phyloP scores from a whole-genome alignment of 306 rosid species.

The Prunus mongolica region DNA sequence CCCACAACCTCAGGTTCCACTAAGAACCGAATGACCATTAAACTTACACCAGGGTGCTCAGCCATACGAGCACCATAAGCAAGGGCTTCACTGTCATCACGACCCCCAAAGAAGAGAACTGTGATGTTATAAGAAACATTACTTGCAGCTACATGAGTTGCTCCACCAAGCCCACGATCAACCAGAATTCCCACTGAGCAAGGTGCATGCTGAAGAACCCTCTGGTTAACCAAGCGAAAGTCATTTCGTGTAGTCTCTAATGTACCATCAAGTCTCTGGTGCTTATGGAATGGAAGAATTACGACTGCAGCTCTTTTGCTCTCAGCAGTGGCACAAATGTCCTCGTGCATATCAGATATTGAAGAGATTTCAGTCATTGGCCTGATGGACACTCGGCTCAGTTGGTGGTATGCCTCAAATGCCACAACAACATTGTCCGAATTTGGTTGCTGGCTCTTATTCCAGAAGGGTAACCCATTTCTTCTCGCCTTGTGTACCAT shows the following conservation, averaged over 20 bases:
- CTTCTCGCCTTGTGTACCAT: conserved; percentile 78
- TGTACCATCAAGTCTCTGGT: conserved; percentile 69
- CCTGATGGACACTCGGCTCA: conserved; percentile 60
- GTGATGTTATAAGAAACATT: conserved; percentile 53
- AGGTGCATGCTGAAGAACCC: conserved; percentile 65
- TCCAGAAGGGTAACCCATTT: conserved; percentile 84
- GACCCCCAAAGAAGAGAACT: conserved; percentile 84
- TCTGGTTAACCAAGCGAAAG: conserved; percentile 55
- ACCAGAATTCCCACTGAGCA: conserved; percentile 82
- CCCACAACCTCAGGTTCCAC: conserved; percentile 27
- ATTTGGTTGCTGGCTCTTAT: conserved; percentile 34
- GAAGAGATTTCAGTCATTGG: conserved; percentile 87
- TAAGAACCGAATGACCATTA: conserved; percentile 51
- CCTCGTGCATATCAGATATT: conserved; percentile 63
- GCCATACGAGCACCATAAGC: conserved; percentile 72
- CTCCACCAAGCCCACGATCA: conserved; percentile 89
- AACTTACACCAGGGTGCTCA: conserved; percentile 78
- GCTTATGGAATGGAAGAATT: conserved; percentile 87
- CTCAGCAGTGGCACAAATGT: conserved; percentile 73
- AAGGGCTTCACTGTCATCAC: conserved; percentile 79
- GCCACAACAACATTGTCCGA: conserved; percentile 51
- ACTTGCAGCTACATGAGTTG: conserved; percentile 61
- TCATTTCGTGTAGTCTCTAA: conserved; percentile 51
- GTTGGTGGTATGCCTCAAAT: conserved; percentile 66
- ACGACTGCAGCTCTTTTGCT: conserved; percentile 55